phyloP scores from a whole-genome alignment of 192 early-diverging fungal species.

The Phycomyces blakesleeanus region DNA sequence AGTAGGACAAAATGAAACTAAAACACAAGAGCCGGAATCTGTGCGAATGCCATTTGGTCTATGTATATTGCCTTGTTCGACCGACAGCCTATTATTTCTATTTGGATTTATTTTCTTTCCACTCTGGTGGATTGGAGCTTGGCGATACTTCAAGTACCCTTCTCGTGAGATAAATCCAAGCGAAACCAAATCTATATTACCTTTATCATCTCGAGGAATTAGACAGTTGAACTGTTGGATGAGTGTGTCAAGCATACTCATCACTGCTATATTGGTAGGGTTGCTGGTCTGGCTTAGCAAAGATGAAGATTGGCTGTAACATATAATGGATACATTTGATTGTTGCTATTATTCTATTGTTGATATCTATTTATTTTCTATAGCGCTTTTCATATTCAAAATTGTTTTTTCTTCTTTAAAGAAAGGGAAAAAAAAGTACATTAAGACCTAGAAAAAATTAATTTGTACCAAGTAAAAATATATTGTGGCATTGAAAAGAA shows the following conservation, averaged over 20 bases:
- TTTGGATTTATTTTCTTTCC: constrained; percentile 25
- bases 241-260: constrained; percentile 2
- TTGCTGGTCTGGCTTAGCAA: background rate
- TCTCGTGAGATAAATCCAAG: background rate
- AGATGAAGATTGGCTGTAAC: too few species aligned
- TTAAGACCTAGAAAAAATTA: too few species aligned
- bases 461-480: too few species aligned
- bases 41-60: background rate
- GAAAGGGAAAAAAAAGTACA: too few species aligned
- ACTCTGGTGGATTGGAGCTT: constrained; percentile 23
- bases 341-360: too few species aligned
- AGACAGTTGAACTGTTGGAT: constrained; percentile 9
- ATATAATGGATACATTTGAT: too few species aligned
- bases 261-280: background rate
- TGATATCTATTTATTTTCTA: too few species aligned
- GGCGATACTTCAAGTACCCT: background rate
- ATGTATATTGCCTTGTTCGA: background rate
- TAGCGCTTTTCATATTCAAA: too few species aligned
- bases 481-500: too few species aligned
- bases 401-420: too few species aligned
- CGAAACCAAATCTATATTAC: background rate
- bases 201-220: background rate
- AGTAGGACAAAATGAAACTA: background rate
- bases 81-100: constrained; percentile 10
- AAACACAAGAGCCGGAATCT: background rate